Evolutionary conservation across 192 early-diverging fungal genomes (phyloP), one percentile per base, ranked within the genome.

Genomic region (Mortierella claussenii): DNA sequence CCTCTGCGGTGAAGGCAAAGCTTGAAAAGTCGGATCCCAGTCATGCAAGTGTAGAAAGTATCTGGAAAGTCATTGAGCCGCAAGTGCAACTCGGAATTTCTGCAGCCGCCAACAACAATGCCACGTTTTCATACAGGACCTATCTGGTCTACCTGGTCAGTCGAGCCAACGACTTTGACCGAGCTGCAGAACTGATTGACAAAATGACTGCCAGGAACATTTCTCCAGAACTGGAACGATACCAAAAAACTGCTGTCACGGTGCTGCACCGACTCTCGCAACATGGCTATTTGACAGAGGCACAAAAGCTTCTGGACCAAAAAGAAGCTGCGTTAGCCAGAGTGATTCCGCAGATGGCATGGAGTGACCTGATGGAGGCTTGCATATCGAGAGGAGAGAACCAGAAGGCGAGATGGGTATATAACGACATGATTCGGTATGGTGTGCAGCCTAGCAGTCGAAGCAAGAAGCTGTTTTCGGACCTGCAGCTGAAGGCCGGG

Each of bases 381-480:
- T 62, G 43, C 26, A 57, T 67, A 4, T 13, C 50, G 11, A 43
- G 65, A 20, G 54, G 65, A 12, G 64, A 76, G 40, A 21, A 67
- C 28, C 73, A 76, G n/a, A 76, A 37, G 45, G 57, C 73, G 10
- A 37, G 73, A 31, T 76, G 73, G 73, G 46, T 62, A 18, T 76
- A 76, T 43, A 67, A 76, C 46, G 73, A 76, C 18, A 76, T 76
- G 73, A 50, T 76, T 18, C 63, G 64, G 30, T 50, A 61, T 36
- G 73, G 65, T 1, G 20, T 76, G 20, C 61, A 52, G 21, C 73
- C 73, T 13, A 61, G 40, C 13, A 37, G 44, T 17, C 44, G 40
- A 44, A 55, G 58, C 31, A 76, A 76, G 28, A 67, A 76, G 36
- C 17, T 76, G 32, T 76, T 50, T 49, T 55, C 65, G 24, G 64